Percentiles rank a stretch among this genome's conserved stretches.
phyloP scores from a whole-genome alignment of 2,329 filamentous ascomycete genomes.

The Trichoderma breve region DNA sequence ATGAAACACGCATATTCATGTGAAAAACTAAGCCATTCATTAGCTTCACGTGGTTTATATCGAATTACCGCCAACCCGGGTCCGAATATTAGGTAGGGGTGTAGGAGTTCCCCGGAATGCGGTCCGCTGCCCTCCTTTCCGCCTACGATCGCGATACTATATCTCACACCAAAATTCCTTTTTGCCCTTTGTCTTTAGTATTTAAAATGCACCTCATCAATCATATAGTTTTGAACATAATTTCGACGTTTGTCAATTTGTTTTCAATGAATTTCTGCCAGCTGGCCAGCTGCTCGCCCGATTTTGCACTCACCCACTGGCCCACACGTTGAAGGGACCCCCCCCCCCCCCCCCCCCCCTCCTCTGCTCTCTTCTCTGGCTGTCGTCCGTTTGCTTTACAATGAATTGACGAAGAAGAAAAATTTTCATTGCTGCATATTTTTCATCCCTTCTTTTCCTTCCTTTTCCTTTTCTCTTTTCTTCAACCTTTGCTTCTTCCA shows the following conservation, averaged over 20 bases:
- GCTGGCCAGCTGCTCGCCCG: slow-evolving; percentile 11
- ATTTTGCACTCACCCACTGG: slow-evolving; percentile 1
- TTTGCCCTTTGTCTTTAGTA: background rate
- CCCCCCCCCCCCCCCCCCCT: background rate
- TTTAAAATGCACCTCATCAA: background rate
- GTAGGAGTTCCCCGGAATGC: background rate
- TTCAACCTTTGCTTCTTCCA: background rate
- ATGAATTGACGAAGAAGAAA: background rate
- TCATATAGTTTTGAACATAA: background rate
- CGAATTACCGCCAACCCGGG: background rate
- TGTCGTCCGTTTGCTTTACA: background rate
- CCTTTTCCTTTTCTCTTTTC: background rate
- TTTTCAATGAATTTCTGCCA: background rate
- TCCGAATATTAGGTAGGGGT: background rate
- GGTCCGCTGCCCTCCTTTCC: background rate
- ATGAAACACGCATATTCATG: background rate
- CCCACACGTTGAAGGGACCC: background rate
- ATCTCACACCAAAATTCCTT: background rate
- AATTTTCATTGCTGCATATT: background rate
- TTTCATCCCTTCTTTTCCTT: background rate
- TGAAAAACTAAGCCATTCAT: background rate
- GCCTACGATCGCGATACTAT: background rate
- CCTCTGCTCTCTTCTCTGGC: background rate
- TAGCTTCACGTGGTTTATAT: background rate
- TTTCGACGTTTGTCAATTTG: background rate